These are phyloP conservation scores for Dioscorea alata DNA, from an alignment of 106 monocot genomes.

Conservation along the genomic window DNA sequence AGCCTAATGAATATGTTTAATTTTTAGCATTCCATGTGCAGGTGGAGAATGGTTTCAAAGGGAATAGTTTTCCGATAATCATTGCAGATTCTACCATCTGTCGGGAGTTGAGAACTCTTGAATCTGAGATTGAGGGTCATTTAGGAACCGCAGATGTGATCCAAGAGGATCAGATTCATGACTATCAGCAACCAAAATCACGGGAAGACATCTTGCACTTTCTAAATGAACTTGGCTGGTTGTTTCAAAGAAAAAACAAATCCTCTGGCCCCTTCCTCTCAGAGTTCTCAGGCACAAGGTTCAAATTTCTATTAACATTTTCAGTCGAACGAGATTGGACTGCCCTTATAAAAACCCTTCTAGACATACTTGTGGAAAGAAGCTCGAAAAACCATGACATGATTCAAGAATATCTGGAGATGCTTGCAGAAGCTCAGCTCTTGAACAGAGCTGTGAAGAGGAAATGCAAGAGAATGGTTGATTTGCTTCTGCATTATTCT, in stretches of 20 bases:
- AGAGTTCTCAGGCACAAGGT: conserved; percentile 61
- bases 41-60: conserved; percentile 98
- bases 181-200: conserved; percentile 29
- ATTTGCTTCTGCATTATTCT: conserved; percentile 65
- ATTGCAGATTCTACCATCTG: conserved; percentile 73
- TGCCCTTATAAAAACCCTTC: conserved; percentile 50
- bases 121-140: conserved; percentile 55
- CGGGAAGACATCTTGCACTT: conserved; percentile 76
- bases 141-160: conserved; percentile 13
- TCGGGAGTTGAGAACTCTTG: conserved; percentile 76
- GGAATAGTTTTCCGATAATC: conserved; percentile 91
- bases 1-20: neutral
- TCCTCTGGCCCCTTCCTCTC: neutral
- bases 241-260: conserved; percentile 60
- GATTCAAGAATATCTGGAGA: conserved; percentile 53
- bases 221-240: conserved; percentile 94
- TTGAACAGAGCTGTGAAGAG: conserved; percentile 85
- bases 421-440: conserved; percentile 69
- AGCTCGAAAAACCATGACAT: conserved; percentile 27
- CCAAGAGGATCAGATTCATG: conserved; percentile 23
- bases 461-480: conserved; percentile 82
- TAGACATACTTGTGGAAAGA: conserved; percentile 70
- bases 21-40: conserved; percentile 19
- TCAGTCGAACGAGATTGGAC: conserved; percentile 84
- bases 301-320: conserved; percentile 80